Evolutionary conservation across 163 green algal genomes (phyloP).

Genomic region (Chloromonas sp.): DNA sequence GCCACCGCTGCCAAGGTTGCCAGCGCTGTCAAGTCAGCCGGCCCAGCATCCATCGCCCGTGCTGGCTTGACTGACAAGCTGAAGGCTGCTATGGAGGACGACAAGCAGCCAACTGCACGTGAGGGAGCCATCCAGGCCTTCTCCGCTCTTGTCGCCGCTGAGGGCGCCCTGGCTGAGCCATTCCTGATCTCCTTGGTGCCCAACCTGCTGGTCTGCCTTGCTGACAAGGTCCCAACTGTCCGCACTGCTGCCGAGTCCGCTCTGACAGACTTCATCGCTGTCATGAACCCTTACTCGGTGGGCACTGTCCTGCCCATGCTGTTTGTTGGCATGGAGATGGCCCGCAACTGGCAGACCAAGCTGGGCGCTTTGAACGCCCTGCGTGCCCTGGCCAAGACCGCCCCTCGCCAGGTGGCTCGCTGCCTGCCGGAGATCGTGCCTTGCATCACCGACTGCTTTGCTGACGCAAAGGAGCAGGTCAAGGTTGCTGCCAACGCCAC

Average conservation of each 20-base stretch:
- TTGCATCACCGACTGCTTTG: conserved; percentile 20
- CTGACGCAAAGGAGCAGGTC: conserved; percentile 33
- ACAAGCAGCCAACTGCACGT: conserved; percentile 26
- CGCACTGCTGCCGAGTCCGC: conserved; percentile 41
- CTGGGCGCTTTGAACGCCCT: conserved; percentile 49
- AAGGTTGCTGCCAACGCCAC: conserved; percentile 30
- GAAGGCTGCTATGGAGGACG: conserved; percentile 35
- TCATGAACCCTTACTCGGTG: conserved; percentile 55
- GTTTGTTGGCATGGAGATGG: conserved; percentile 41
- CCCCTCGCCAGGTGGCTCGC: conserved; percentile 42
- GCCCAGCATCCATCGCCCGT: background rate
- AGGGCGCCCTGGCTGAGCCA: conserved; percentile 51
- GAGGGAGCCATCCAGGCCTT: conserved; percentile 50
- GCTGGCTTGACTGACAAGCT: conserved; percentile 20
- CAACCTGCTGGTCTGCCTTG: conserved; percentile 40
- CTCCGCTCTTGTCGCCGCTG: conserved; percentile 26
- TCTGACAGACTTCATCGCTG: conserved; percentile 31
- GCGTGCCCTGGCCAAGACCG: conserved; percentile 28
- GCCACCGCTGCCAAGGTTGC: background rate
- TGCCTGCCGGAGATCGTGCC: conserved; percentile 59
- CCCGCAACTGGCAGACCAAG: conserved; percentile 58
- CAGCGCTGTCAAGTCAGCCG: background rate
- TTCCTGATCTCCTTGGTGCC: conserved; percentile 56
- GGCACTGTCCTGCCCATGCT: conserved; percentile 32
- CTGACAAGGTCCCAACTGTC: conserved; percentile 49